phyloP scores from a whole-genome alignment of 1,139 yeast species.

The Magnusiomyces ingens region DNA sequence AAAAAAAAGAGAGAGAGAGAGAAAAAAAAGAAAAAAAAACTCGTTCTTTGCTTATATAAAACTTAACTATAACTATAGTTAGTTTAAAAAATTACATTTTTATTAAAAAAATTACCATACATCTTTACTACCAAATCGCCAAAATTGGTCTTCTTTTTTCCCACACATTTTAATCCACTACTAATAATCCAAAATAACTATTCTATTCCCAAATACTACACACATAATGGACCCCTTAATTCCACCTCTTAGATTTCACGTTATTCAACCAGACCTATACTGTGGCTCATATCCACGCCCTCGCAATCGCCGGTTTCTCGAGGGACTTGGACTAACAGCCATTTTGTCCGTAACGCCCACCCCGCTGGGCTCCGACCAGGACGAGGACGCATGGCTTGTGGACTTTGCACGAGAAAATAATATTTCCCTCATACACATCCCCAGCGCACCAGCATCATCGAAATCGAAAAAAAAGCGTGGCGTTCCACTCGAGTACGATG shows the following conservation, averaged over 20 bases:
- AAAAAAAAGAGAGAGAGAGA: neutral
- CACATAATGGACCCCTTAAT: constrained; percentile 34
- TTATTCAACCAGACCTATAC: constrained; percentile 62
- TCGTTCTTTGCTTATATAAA: no score
- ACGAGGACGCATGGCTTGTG: constrained; percentile 40
- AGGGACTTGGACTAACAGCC: constrained; percentile 58
- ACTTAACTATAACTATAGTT: no score
- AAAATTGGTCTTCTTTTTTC: neutral
- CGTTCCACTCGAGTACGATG: constrained; percentile 65
- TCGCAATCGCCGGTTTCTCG: constrained; percentile 65
- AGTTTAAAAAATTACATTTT: neutral
- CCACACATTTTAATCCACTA: neutral
- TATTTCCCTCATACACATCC: constrained; percentile 55
- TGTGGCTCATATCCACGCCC: constrained; percentile 86
- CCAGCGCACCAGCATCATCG: constrained; percentile 42
- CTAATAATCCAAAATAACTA: neutral
- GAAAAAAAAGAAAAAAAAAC: neutral
- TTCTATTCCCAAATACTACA: no score
- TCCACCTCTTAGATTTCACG: constrained; percentile 76
- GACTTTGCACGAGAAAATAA: constrained; percentile 45
- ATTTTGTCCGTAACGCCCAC: constrained; percentile 76
- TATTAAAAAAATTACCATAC: neutral
- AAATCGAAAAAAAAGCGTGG: constrained; percentile 37
- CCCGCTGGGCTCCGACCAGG: constrained; percentile 38
- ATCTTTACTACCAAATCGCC: neutral